A percentile compares a stretch with the other conserved stretches of the same genome.
Conservation (phyloP, 1,284 basidiomycete species). For the Pholiota adiposa region DNA sequence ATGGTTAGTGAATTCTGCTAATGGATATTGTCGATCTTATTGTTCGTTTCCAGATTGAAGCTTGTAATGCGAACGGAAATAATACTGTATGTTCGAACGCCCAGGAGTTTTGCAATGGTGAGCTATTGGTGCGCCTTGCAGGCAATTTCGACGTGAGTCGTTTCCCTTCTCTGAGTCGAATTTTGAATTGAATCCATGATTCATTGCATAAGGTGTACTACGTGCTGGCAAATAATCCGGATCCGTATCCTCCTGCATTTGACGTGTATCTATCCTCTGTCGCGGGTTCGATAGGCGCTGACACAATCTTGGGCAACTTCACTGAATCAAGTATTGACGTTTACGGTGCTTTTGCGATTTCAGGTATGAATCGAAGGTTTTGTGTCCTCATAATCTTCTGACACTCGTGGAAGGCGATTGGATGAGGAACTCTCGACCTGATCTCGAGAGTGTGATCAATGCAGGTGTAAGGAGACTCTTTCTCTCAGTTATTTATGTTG, state of each 20-base stretch:
- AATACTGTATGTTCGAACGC: slow-evolving; percentile 55
- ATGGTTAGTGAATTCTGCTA: slow-evolving; percentile 36
- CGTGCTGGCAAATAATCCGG: slow-evolving; percentile 48
- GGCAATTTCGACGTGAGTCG: slow-evolving; percentile 47
- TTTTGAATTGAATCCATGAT: background rate
- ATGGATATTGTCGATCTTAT: no score
- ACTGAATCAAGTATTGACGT: slow-evolving; percentile 46
- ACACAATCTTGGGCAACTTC: slow-evolving; percentile 44
- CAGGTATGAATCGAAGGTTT: slow-evolving; percentile 31
- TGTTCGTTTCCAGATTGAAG: slow-evolving; percentile 42
- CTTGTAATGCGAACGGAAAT: slow-evolving; percentile 50
- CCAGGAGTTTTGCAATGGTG: slow-evolving; percentile 57
- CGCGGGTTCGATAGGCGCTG: slow-evolving; percentile 50
- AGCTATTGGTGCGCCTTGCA: slow-evolving; percentile 50
- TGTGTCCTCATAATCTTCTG: background rate
- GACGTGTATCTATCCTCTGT: slow-evolving; percentile 45
- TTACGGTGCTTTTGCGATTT: slow-evolving; percentile 57
- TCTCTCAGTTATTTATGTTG: background rate
- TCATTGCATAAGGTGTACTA: slow-evolving; percentile 47
- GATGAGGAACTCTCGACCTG: slow-evolving; percentile 61
- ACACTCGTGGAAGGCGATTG: slow-evolving; percentile 49
- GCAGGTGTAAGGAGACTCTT: slow-evolving; percentile 48
- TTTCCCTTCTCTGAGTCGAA: background rate
- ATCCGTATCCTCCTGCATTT: slow-evolving; percentile 58
- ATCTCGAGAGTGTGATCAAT: slow-evolving; percentile 62